Evolutionary conservation across 2,329 filamentous ascomycete genomes (phyloP).

Genomic region (Trichoderma atroviride): DNA sequence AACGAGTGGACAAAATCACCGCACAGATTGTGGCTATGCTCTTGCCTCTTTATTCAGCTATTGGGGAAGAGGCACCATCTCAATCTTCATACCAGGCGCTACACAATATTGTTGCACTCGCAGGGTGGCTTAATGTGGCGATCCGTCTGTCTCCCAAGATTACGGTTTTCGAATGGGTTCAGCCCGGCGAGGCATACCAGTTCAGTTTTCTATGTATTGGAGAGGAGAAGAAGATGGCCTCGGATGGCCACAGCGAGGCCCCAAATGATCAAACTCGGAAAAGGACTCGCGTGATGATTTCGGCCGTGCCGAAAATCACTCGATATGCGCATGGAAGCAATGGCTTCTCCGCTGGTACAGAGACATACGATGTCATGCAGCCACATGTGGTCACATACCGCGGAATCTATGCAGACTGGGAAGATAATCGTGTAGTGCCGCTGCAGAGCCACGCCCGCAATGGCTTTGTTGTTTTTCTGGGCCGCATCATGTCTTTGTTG

Average conservation of each 20-base stretch:
- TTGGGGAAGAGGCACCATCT: slow-evolving; percentile 26
- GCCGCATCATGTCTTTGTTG: not conserved
- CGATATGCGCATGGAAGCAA: slow-evolving; percentile 29
- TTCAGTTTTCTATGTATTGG: slow-evolving; percentile 32
- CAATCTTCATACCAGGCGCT: slow-evolving; percentile 33
- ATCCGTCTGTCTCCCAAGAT: slow-evolving; percentile 34
- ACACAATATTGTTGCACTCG: slow-evolving; percentile 37
- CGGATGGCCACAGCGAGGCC: not conserved
- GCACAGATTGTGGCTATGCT: slow-evolving; percentile 33
- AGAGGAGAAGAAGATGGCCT: slow-evolving; percentile 15
- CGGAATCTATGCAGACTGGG: slow-evolving; percentile 31
- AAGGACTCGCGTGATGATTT: slow-evolving; percentile 39
- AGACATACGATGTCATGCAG: slow-evolving; percentile 32
- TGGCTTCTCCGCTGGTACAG: slow-evolving; percentile 27
- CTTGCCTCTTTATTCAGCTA: slow-evolving; percentile 33
- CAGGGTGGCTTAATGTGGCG: slow-evolving; percentile 38
- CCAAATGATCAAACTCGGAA: not conserved
- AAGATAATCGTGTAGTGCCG: slow-evolving; percentile 28
- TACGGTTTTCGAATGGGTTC: slow-evolving; percentile 35
- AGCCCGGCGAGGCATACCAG: slow-evolving; percentile 35
- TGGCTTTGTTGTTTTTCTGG: not conserved
- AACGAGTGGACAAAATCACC: slow-evolving; percentile 36
- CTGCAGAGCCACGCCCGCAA: not conserved
- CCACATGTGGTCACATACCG: slow-evolving; percentile 38
- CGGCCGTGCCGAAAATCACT: slow-evolving; percentile 34